phyloP scores from a whole-genome alignment of 2,329 filamentous ascomycete genomes.

The Hyphodiscus sp. region DNA sequence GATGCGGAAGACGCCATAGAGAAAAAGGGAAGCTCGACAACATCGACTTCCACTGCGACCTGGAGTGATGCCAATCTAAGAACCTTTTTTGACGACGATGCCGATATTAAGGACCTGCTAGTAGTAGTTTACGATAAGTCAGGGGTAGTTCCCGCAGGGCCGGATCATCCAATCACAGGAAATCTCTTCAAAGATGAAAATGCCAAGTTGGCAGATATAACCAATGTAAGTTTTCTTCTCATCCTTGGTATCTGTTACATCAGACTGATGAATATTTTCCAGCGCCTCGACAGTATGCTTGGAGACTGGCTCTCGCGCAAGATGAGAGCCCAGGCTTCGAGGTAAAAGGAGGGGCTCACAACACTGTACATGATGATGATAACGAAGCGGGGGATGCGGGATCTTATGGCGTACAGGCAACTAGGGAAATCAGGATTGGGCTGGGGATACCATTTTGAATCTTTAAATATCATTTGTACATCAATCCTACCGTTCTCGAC shows the following conservation, averaged over 20 bases:
- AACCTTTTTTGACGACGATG: constrained; percentile 84
- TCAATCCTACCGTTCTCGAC: not conserved
- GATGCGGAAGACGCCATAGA: constrained; percentile 37
- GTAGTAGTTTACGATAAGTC: constrained; percentile 90
- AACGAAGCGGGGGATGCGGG: constrained; percentile 12
- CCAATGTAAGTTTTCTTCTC: constrained; percentile 48
- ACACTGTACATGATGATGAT: constrained; percentile 27
- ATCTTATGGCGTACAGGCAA: constrained; percentile 12
- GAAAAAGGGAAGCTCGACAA: constrained; percentile 42
- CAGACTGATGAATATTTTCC: constrained; percentile 18
- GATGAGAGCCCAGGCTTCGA: constrained; percentile 41
- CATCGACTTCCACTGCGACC: constrained; percentile 51
- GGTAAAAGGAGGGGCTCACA: constrained; percentile 12
- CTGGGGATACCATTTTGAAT: constrained; percentile 20
- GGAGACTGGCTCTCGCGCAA: constrained; percentile 73
- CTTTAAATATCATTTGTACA: not conserved
- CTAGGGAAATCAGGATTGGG: constrained; percentile 5
- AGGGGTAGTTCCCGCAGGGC: constrained; percentile 68
- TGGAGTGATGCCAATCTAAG: constrained; percentile 87
- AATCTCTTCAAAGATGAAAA: constrained; percentile 83
- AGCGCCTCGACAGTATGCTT: constrained; percentile 82
- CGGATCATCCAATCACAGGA: constrained; percentile 79
- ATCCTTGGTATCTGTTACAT: not conserved
- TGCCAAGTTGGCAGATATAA: constrained; percentile 79
- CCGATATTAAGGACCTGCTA: constrained; percentile 83